Percentiles rank a stretch among this genome's conserved stretches.
Conservation (phyloP, 768 basidiomycete species). For the Tricholomella constricta region DNA sequence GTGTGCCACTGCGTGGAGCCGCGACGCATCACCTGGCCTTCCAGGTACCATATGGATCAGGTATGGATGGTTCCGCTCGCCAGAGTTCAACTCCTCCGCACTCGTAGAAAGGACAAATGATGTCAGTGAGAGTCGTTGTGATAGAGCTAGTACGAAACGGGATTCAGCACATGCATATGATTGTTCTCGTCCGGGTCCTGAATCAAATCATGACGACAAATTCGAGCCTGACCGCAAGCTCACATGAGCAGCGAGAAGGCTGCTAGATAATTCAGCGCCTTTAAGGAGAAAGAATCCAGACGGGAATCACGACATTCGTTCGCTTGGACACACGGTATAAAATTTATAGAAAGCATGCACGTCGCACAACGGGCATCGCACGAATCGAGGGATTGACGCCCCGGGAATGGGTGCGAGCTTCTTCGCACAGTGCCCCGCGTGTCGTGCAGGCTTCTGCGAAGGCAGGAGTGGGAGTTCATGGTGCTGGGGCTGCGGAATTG, state of each 20-base stretch:
- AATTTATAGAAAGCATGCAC: no score
- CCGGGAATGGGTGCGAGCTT: neutral
- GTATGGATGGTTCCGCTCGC: no score
- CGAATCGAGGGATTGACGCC: neutral
- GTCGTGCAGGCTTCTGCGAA: constrained; percentile 1
- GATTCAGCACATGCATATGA: no score
- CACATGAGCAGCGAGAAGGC: neutral
- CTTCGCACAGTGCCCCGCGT: neutral
- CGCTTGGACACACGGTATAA: neutral
- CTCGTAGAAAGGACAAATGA: no score
- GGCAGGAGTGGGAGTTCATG: neutral
- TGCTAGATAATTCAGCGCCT: neutral
- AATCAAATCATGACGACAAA: no score
- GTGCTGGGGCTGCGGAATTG: neutral
- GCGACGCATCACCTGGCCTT: neutral
- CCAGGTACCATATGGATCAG: no score
- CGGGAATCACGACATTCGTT: neutral
- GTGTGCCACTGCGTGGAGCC: neutral
- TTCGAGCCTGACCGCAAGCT: neutral
- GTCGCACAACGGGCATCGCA: neutral
- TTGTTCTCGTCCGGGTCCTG: no score
- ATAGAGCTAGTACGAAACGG: neutral
- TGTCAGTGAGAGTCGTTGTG: no score
- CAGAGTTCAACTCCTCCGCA: no score
- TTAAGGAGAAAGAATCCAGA: neutral